Percentiles rank a stretch among this genome's conserved stretches.
Evolutionary conservation across 2,329 filamentous ascomycete species (phyloP).

Genomic region (Pseudodiploospora longispora): DNA sequence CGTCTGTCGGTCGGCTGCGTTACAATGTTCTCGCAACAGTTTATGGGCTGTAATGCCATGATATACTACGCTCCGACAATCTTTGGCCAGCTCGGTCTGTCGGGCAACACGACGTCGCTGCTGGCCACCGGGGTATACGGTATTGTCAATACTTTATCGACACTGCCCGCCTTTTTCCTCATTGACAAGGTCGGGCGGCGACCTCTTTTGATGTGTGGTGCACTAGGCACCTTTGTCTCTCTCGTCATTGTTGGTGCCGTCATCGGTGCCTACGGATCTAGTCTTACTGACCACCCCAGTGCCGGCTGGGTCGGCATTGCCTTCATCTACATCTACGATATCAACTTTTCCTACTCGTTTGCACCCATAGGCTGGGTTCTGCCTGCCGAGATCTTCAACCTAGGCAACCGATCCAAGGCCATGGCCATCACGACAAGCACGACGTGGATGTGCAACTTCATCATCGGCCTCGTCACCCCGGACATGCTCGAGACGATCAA

Average conservation of each 20-base stretch:
- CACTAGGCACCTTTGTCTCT: slow-evolving; percentile 55
- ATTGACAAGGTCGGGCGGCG: slow-evolving; percentile 52
- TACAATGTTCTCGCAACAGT: slow-evolving; percentile 49
- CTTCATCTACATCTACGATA: slow-evolving; percentile 56
- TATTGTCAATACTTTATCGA: slow-evolving; percentile 43
- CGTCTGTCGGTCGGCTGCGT: slow-evolving; percentile 46
- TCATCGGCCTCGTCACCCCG: slow-evolving; percentile 27
- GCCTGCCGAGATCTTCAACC: slow-evolving; percentile 53
- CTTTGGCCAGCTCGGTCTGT: slow-evolving; percentile 34
- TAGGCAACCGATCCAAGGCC: slow-evolving; percentile 51
- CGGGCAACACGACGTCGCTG: slow-evolving; percentile 34
- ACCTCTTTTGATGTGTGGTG: slow-evolving; percentile 55
- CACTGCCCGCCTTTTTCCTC: slow-evolving; percentile 36
- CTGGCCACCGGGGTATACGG: slow-evolving; percentile 51
- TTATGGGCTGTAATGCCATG: slow-evolving; percentile 38
- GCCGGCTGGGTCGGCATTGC: slow-evolving; percentile 52
- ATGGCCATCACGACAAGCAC: slow-evolving; percentile 49
- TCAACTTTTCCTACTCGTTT: slow-evolving; percentile 55
- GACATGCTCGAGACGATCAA: slow-evolving; percentile 44
- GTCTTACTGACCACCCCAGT: slow-evolving; percentile 26
- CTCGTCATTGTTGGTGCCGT: slow-evolving; percentile 44
- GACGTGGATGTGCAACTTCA: slow-evolving; percentile 30
- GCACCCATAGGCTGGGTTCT: slow-evolving; percentile 60
- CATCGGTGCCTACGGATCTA: slow-evolving; percentile 35
- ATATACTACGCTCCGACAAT: slow-evolving; percentile 42